Conservation (phyloP, 2,329 filamentous ascomycete genomes). For the Diaporthe amygdali region DNA sequence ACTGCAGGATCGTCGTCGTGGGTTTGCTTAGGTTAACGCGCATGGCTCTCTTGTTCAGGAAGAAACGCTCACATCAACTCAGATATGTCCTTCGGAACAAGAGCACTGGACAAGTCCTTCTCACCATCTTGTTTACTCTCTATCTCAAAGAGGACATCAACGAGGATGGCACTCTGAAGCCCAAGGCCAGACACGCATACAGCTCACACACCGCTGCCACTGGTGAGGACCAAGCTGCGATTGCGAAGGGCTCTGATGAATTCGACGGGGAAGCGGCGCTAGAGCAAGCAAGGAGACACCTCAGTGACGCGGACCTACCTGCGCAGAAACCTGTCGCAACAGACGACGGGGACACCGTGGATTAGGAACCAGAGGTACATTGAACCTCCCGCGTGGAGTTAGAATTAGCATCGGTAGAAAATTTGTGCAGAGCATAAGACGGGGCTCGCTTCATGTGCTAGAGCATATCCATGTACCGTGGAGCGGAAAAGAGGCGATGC, state of each 20-base stretch:
- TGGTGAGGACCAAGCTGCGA: slow-evolving; percentile 29
- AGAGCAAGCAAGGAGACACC: slow-evolving; percentile 44
- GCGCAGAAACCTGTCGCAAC: slow-evolving; percentile 28
- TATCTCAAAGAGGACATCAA: slow-evolving; percentile 71
- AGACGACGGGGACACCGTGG: slow-evolving; percentile 27
- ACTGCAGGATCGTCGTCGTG: slow-evolving; percentile 27
- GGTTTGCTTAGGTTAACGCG: slow-evolving; percentile 28
- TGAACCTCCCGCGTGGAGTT: neutral
- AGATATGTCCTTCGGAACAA: slow-evolving; percentile 92
- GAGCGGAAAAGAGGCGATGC: neutral
- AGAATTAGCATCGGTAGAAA: neutral
- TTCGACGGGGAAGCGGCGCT: slow-evolving; percentile 42
- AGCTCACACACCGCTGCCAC: slow-evolving; percentile 35
- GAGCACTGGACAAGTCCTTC: slow-evolving; percentile 73
- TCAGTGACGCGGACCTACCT: slow-evolving; percentile 34
- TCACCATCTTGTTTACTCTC: slow-evolving; percentile 82
- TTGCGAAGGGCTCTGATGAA: slow-evolving; percentile 28
- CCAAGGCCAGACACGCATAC: slow-evolving; percentile 37
- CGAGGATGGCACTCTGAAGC: slow-evolving; percentile 61
- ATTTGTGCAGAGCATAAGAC: neutral
- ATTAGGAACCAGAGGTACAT: slow-evolving; percentile 18
- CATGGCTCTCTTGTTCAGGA: slow-evolving; percentile 20
- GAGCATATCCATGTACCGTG: neutral
- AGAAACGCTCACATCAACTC: slow-evolving; percentile 77
- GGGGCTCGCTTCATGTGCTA: neutral